Percentiles rank a stretch among this genome's conserved stretches.
These are phyloP conservation scores for Claviceps lovelessii DNA, from an alignment of 2,329 filamentous ascomycete species.

Conservation along the genomic window DNA sequence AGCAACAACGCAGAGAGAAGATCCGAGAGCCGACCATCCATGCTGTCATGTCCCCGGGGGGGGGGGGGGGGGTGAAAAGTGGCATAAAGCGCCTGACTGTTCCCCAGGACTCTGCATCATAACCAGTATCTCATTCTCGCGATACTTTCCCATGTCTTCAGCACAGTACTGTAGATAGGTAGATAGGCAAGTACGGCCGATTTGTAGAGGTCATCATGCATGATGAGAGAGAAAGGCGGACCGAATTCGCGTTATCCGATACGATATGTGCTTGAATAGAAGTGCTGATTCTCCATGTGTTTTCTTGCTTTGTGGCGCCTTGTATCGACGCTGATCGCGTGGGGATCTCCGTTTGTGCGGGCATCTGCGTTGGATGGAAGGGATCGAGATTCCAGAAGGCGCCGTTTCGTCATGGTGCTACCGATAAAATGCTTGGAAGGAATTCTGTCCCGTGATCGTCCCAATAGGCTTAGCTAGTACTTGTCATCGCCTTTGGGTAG, in stretches of 20 bases:
- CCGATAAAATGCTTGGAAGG: background rate
- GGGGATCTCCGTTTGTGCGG: constrained; percentile 7
- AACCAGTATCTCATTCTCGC: no score
- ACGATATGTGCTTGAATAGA: background rate
- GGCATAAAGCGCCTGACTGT: no score
- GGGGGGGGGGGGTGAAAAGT: no score
- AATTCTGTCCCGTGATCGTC: constrained; percentile 3
- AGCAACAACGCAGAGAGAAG: no score
- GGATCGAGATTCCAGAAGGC: constrained; percentile 7
- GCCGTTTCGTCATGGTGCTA: constrained; percentile 1
- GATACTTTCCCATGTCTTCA: no score
- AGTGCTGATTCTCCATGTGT: constrained; percentile 1
- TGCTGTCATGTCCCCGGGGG: no score
- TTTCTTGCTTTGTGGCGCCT: background rate
- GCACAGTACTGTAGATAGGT: no score
- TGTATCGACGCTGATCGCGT: background rate
- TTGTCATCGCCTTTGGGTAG: no score
- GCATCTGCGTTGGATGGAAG: constrained; percentile 2
- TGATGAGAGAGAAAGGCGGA: background rate
- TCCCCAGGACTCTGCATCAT: no score
- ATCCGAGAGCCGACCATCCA: no score
- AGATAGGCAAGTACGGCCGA: background rate
- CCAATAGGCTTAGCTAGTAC: background rate
- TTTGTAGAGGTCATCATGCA: background rate
- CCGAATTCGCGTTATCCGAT: background rate